Base-by-base conservation (phyloP, 2,329 filamentous ascomycete genomes). In the Davidsoniella eucalypti region DNA sequence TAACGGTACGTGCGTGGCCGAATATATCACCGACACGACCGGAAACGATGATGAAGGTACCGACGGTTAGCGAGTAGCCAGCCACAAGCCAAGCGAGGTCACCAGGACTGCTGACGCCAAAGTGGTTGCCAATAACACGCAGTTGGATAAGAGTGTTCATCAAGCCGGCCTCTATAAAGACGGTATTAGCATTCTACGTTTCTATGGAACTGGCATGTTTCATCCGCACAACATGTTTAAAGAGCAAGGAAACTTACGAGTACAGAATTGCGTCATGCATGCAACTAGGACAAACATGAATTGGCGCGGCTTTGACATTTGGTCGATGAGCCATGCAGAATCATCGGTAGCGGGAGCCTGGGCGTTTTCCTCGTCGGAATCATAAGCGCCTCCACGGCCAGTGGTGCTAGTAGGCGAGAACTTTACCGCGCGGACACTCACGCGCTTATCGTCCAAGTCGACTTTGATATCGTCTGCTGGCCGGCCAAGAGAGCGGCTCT, bases 11-110 rank as follows among this genome's bases (percentile, higher is more conserved):
- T 57, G 75, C 75, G 59, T 78, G 69, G 0, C 78, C 78, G 52
- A 73, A 76, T 0, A 73, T 60, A 40, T 77, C 72, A 2, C 76
- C 76, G 3, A 80, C 59, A 0, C 76, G 68, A 2, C 75, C 75
- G 2, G 69, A 70, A 2, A 75, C 63, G 2, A 81, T 64, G 29
- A 80, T 71, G 55, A 79, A 79, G 0, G 75, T 72, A 9, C 75
- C 75, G 5, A 67, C 64, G 5, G 66, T 74, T 55, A 80, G 60
- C 8, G 66, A 69, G 57, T 78, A 82, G 1, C 73, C 73, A 1
- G 74, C 75, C 9, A 75, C 66, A 44, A 73, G 68, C 75, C 76
- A 80, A 44, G 67, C 68, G 12, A 76, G 61, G n/a, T 68, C 59
- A 7, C 67, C 68, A 0, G 63, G 59, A 2, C 67, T 64, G 3